Conservation (phyloP, 2,329 filamentous ascomycete genomes). For the Ophiostoma australiae region DNA sequence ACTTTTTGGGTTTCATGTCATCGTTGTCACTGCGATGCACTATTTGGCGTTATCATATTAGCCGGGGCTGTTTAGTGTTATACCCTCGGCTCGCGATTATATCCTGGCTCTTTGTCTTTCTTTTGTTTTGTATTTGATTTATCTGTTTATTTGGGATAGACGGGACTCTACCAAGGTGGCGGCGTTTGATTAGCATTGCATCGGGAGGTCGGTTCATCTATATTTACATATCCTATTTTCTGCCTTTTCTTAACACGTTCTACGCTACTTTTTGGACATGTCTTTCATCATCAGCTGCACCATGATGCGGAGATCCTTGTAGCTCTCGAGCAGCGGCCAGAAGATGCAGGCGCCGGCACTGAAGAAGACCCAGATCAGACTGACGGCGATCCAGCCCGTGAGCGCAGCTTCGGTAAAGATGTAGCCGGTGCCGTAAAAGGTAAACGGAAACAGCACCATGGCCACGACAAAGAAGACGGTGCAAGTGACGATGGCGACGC, state of each 20-base stretch:
- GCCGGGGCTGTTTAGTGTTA: neutral
- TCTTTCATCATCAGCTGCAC: neutral
- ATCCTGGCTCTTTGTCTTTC: neutral
- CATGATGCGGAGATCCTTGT: neutral
- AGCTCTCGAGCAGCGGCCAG: slow-evolving; percentile 39
- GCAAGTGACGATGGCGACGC: slow-evolving; percentile 37
- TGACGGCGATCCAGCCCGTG: slow-evolving; percentile 36
- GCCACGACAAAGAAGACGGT: slow-evolving; percentile 36
- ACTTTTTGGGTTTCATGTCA: neutral
- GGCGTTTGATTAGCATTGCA: slow-evolving; percentile 19
- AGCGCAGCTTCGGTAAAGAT: slow-evolving; percentile 33
- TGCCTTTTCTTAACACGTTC: neutral
- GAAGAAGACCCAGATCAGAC: slow-evolving; percentile 40
- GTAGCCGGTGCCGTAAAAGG: slow-evolving; percentile 37
- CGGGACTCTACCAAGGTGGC: slow-evolving; percentile 15
- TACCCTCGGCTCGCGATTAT: slow-evolving; percentile 10
- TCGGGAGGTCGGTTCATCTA: neutral
- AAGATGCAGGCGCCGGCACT: slow-evolving; percentile 35
- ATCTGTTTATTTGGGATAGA: slow-evolving; percentile 20
- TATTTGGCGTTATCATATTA: neutral
- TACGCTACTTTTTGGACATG: neutral
- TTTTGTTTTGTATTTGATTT: neutral
- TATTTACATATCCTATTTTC: neutral
- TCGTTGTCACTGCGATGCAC: neutral
- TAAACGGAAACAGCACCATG: slow-evolving; percentile 39